phyloP scores from a whole-genome alignment of 2,329 filamentous ascomycete genomes.

The Pseudofabraea citricarpa region DNA sequence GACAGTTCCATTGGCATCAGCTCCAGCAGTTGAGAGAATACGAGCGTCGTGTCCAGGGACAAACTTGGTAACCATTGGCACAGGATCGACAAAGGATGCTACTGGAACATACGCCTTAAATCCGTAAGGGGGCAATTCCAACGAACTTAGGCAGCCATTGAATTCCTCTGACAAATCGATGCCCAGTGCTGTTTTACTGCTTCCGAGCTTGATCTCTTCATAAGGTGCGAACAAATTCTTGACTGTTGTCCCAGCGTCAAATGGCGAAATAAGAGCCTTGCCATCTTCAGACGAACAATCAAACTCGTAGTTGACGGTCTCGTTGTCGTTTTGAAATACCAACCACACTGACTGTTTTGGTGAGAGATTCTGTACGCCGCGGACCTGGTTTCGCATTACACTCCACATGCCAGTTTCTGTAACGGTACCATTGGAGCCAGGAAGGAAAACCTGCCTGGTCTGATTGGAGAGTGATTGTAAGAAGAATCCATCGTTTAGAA shows the following conservation, averaged over 20 bases:
- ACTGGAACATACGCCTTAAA: conserved; percentile 56
- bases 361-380: conserved; percentile 46
- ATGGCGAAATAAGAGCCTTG: conserved; percentile 50
- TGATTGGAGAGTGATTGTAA: conserved; percentile 52
- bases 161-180: conserved; percentile 39
- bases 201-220: conserved; percentile 46
- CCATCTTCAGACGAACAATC: conserved; percentile 44
- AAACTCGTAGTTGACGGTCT: conserved; percentile 48
- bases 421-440: conserved; percentile 44
- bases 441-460: conserved; percentile 43
- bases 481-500: conserved; percentile 54
- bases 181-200: conserved; percentile 38
- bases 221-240: conserved; percentile 61
- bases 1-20: conserved; percentile 37
- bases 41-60: conserved; percentile 56
- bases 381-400: conserved; percentile 44
- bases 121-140: conserved; percentile 46
- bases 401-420: conserved; percentile 60
- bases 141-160: conserved; percentile 50
- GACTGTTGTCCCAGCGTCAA: conserved; percentile 46
- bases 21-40: conserved; percentile 40
- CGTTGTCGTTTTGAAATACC: conserved; percentile 44
- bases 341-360: conserved; percentile 43
- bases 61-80: conserved; percentile 56
- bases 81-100: conserved; percentile 42